These are phyloP conservation scores for Zychaea mexicana DNA, from an alignment of 371 early-diverging fungal species.

Conservation along the genomic window DNA sequence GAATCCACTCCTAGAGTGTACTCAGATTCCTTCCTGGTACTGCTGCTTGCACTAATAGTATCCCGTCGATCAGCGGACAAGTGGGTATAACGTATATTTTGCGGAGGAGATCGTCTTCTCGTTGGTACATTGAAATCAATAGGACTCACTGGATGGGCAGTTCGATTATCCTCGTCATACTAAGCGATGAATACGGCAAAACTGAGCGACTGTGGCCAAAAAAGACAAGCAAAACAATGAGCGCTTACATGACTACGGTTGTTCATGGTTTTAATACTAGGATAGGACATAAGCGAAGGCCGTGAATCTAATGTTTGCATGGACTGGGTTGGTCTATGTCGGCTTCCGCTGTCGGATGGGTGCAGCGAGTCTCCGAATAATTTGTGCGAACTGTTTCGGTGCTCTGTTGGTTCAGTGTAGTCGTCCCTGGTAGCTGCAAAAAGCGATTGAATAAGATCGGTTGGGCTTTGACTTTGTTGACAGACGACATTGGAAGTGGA, in stretches of 20 bases:
- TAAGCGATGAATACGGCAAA: not conserved
- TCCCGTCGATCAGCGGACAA: not conserved
- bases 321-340: not conserved
- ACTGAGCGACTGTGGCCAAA: not conserved
- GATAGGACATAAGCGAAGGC: not conserved
- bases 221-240: no score
- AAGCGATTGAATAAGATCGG: constrained; percentile 35
- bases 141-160: constrained; percentile 42
- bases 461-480: constrained; percentile 24
- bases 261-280: not conserved
- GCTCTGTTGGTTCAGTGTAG: not conserved
- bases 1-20: not conserved
- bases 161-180: constrained; percentile 19
- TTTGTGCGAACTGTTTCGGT: not conserved
- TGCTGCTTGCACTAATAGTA: not conserved
- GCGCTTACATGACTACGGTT: constrained; percentile 1
- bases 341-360: not conserved
- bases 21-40: constrained; percentile 1
- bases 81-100: constrained; percentile 11
- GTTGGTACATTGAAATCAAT: constrained; percentile 34
- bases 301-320: constrained; percentile 4
- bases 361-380: not conserved
- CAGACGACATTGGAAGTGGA: constrained; percentile 41
- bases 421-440: constrained; percentile 35
- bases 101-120: constrained; percentile 10